These are phyloP conservation scores for Citrus trifoliata DNA, from an alignment of 345 rosid species.

Conservation along the genomic window DNA sequence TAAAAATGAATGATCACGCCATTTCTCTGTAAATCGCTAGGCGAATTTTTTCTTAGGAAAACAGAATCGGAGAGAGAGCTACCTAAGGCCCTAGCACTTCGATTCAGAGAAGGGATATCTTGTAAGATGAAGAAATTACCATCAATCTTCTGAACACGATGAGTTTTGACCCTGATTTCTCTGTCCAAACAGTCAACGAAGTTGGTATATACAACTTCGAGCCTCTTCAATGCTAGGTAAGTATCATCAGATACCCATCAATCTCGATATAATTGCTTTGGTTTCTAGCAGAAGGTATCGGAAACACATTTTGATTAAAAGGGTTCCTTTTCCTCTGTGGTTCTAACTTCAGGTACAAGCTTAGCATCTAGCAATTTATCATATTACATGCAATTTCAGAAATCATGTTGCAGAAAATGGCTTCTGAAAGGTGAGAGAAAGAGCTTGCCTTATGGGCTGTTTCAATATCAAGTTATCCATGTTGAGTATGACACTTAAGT, in stretches of 20 bases:
- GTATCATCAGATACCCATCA: not conserved
- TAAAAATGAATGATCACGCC: not conserved
- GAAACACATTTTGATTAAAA: not conserved
- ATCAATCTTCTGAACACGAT: not conserved
- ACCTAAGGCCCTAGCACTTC: not conserved
- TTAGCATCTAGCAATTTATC: not conserved
- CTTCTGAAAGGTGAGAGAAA: not conserved
- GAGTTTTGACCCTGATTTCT: not conserved
- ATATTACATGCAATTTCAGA: not conserved
- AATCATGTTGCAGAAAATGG: conserved; percentile 2
- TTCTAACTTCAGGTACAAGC: not conserved
- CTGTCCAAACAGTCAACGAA: not conserved
- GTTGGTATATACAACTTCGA: conserved; percentile 15
- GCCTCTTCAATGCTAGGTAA: conserved; percentile 32
- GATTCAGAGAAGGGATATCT: not conserved
- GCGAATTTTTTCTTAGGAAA: not conserved
- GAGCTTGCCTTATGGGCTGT: not conserved
- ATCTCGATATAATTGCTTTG: not conserved
- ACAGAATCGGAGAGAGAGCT: too few species aligned
- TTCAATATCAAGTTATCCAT: not conserved
- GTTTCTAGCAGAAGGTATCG: not conserved
- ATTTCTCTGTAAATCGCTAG: not conserved
- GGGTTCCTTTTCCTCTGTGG: not conserved
- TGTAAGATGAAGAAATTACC: conserved; percentile 17
- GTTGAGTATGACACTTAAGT: not conserved